phyloP scores from a whole-genome alignment of 2,329 filamentous ascomycete species.

The Alternaria triticimaculans region DNA sequence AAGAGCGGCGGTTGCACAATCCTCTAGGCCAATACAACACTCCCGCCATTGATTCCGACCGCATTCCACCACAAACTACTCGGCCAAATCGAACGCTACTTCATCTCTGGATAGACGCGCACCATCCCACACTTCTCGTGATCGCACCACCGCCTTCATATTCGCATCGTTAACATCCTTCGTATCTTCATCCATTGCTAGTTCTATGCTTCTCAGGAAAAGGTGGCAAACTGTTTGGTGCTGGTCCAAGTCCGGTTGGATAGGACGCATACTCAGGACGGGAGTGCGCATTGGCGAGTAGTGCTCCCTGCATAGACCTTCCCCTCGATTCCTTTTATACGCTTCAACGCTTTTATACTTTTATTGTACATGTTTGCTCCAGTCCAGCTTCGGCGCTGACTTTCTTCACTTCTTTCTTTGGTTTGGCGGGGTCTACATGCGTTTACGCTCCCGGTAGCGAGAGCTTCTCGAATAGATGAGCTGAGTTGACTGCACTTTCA shows the following conservation, averaged over 20 bases:
- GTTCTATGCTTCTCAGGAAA: background rate
- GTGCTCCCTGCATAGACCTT: conserved; percentile 18
- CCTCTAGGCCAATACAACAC: conserved; percentile 15
- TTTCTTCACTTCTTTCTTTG: conserved; percentile 11
- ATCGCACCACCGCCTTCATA: background rate
- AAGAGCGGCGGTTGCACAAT: conserved; percentile 52
- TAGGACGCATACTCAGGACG: background rate
- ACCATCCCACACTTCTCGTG: background rate
- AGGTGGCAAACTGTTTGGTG: background rate
- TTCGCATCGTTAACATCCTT: background rate
- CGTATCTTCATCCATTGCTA: background rate
- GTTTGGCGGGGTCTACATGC: conserved; percentile 2
- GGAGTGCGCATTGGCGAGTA: background rate
- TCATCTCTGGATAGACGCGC: background rate
- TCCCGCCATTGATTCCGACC: conserved; percentile 5
- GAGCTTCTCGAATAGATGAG: background rate
- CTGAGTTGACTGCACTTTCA: background rate
- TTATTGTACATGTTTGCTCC: conserved; percentile 28
- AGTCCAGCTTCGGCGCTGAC: conserved; percentile 17
- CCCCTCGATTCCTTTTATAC: conserved; percentile 8
- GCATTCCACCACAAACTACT: conserved; percentile 6
- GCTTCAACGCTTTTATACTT: conserved; percentile 16
- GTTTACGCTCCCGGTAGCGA: background rate
- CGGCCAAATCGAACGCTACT: background rate
- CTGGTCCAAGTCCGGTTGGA: conserved; percentile 1